Percentiles rank a stretch among this genome's conserved stretches.
Evolutionary conservation across 208 protist species (phyloP).

Genomic region (Trypanosoma scelopori): DNA sequence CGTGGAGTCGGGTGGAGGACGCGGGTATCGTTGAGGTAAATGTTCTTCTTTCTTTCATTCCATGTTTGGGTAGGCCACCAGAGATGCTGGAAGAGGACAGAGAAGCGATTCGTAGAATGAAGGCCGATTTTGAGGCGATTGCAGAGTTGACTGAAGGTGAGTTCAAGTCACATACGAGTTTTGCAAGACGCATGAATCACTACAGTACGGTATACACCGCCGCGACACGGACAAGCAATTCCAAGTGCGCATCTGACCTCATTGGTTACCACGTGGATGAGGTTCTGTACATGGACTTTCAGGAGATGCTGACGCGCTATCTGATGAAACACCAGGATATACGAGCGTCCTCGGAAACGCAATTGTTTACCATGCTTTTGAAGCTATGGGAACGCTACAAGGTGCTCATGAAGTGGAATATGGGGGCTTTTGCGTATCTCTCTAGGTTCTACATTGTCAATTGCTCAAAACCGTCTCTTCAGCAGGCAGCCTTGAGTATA

Average conservation of each 20-base stretch:
- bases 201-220: slow-evolving; percentile 85
- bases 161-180: slow-evolving; percentile 60
- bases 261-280: slow-evolving; percentile 67
- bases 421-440: slow-evolving; percentile 78
- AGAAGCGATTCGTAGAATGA: slow-evolving; percentile 78
- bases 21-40: background rate
- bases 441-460: slow-evolving; percentile 89
- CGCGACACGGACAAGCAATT: slow-evolving; percentile 65
- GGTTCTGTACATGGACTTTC: slow-evolving; percentile 88
- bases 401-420: slow-evolving; percentile 84
- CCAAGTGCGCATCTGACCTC: slow-evolving; percentile 38
- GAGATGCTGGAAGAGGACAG: slow-evolving; percentile 82
- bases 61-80: background rate
- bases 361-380: slow-evolving; percentile 65
- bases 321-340: slow-evolving; percentile 67
- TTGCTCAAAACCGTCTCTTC: slow-evolving; percentile 74
- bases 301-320: slow-evolving; percentile 88
- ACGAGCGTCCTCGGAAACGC: slow-evolving; percentile 40
- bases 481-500: slow-evolving; percentile 75
- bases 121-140: slow-evolving; percentile 85
- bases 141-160: slow-evolving; percentile 61
- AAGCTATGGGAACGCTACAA: slow-evolving; percentile 83
- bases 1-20: too few species aligned
- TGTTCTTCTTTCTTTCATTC: slow-evolving; percentile 7
- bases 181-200: slow-evolving; percentile 75